phyloP scores from a whole-genome alignment of 2,329 filamentous ascomycete species.

The Colletotrichum simmondsii region DNA sequence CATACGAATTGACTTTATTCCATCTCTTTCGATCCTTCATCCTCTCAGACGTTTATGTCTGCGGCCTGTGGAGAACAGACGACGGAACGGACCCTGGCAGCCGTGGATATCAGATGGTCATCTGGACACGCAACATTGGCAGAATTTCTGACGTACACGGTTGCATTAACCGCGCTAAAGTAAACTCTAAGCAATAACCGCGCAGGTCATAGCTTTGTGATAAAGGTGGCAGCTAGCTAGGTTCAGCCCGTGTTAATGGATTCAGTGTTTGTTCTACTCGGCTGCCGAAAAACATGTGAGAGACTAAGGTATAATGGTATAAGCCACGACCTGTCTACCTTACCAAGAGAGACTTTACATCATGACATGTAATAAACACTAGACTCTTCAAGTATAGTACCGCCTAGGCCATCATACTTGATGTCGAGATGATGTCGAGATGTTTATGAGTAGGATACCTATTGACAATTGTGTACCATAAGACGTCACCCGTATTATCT shows the following conservation, averaged over 20 bases:
- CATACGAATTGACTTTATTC: constrained; percentile 1
- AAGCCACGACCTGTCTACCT: not conserved
- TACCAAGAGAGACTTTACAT: not conserved
- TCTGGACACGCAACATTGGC: not conserved
- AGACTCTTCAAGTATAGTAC: too few relatives aligned
- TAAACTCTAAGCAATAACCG: not conserved
- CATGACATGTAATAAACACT: too few relatives aligned
- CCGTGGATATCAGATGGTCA: not conserved
- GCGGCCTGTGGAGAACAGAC: not conserved
- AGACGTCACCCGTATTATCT: too few relatives aligned
- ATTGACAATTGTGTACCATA: too few relatives aligned
- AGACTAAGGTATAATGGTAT: too few relatives aligned
- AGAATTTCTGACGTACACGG: not conserved
- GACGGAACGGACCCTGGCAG: too few relatives aligned
- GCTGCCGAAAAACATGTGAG: not conserved
- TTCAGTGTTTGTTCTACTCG: not conserved
- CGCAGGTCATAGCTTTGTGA: not conserved
- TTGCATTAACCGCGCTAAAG: not conserved
- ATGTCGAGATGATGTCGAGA: too few relatives aligned
- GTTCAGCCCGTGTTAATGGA: not conserved
- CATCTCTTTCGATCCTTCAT: not conserved
- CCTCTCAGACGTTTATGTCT: not conserved
- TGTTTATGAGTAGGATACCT: too few relatives aligned
- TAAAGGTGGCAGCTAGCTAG: not conserved
- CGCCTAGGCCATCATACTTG: too few relatives aligned